Percentiles rank a stretch among this genome's conserved stretches.
phyloP scores from a whole-genome alignment of 805 yeast genomes.

The Hanseniaspora jakobsenii region DNA sequence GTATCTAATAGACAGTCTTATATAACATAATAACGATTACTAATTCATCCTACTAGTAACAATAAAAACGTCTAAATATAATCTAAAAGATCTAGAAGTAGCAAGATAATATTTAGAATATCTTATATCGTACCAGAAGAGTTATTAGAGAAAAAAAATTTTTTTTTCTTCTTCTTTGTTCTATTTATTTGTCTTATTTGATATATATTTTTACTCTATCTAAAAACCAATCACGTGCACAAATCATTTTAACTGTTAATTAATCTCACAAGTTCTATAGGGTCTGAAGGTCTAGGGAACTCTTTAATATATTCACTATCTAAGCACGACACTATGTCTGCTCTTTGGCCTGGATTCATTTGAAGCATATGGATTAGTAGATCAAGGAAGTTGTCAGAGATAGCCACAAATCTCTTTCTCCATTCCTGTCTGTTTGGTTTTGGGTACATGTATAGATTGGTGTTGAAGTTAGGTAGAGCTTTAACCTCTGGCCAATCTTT shows the following conservation, averaged over 20 bases:
- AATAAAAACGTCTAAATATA: no score
- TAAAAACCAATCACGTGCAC: no score
- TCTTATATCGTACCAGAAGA: no score
- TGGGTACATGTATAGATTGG: slow-evolving; percentile 60
- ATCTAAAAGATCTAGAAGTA: no score
- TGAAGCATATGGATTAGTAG: slow-evolving; percentile 59
- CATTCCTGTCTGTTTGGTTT: slow-evolving; percentile 71
- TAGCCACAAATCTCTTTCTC: slow-evolving; percentile 76
- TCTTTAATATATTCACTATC: slow-evolving; percentile 59
- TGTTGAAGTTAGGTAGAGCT: slow-evolving; percentile 58
- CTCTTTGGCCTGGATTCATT: slow-evolving; percentile 67
- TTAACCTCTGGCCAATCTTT: slow-evolving; percentile 84
- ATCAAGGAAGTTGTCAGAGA: slow-evolving; percentile 72
- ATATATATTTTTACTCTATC: no score
- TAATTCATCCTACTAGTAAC: no score
- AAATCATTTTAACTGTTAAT: slow-evolving; percentile 2
- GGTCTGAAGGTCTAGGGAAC: slow-evolving; percentile 62
- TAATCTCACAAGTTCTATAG: slow-evolving; percentile 23
- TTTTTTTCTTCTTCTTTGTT: no score
- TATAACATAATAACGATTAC: no score
- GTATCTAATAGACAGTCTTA: no score
- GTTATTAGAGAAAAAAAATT: no score
- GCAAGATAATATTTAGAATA: no score
- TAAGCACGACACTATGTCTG: slow-evolving; percentile 52
- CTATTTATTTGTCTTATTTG: no score